Evolutionary conservation across 768 basidiomycete species (phyloP).

Genomic region (Terana coerulea): DNA sequence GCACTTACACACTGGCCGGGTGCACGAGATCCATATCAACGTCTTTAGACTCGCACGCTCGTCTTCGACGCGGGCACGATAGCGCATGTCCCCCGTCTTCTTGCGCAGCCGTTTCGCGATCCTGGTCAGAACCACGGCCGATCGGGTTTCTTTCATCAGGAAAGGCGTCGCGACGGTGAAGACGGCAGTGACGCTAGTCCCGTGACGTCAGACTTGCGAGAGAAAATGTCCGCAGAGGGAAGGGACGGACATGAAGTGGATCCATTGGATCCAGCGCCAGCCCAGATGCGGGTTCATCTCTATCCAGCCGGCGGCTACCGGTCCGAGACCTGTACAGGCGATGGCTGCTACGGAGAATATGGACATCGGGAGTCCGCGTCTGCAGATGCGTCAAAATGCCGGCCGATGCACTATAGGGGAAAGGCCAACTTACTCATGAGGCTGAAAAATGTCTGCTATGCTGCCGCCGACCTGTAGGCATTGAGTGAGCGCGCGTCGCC

Average conservation of each 20-base stretch:
- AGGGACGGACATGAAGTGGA: constrained; percentile 54
- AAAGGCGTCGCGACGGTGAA: constrained; percentile 49
- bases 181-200: constrained; percentile 44
- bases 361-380: constrained; percentile 77
- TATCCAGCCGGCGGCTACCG: constrained; percentile 62
- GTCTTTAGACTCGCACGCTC: constrained; percentile 52
- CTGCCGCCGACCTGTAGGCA: constrained; percentile 54
- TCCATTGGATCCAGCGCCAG: constrained; percentile 88
- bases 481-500: not conserved
- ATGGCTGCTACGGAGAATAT: constrained; percentile 62
- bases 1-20: constrained; percentile 64
- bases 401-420: not conserved
- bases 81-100: constrained; percentile 58
- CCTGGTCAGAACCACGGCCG: constrained; percentile 63
- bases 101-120: constrained; percentile 62
- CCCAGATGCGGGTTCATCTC: constrained; percentile 52
- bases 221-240: not conserved
- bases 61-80: constrained; percentile 60
- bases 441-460: constrained; percentile 64
- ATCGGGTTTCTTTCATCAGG: constrained; percentile 70
- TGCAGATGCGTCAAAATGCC: constrained; percentile 22
- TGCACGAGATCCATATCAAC: constrained; percentile 66
- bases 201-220: not conserved
- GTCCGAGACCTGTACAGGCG: constrained; percentile 60
- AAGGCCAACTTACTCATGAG: constrained; percentile 45